phyloP scores from a whole-genome alignment of 805 yeast species.

The Saccharomyces mikatae region DNA sequence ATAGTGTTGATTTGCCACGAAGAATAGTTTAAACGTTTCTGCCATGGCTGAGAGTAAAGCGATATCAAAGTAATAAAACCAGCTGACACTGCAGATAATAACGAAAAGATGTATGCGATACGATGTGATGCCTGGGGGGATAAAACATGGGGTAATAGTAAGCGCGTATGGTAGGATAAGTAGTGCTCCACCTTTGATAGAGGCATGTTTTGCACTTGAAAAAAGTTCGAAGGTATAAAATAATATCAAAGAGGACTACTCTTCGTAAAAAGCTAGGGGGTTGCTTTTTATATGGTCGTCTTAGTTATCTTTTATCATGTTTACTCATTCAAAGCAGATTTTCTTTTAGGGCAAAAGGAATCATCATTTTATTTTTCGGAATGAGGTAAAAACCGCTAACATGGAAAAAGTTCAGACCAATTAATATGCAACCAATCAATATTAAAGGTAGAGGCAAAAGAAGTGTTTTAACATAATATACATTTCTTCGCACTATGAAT shows the following conservation, averaged over 20 bases:
- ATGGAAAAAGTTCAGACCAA: background rate
- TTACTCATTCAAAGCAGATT: background rate
- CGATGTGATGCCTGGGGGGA: constrained; percentile 35
- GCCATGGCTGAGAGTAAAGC: constrained; percentile 65
- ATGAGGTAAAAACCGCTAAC: background rate
- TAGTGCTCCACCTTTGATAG: constrained; percentile 26
- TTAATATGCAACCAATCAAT: background rate
- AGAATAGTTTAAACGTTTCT: constrained; percentile 46
- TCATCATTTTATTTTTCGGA: background rate
- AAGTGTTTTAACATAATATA: background rate
- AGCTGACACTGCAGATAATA: constrained; percentile 60
- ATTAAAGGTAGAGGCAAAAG: background rate
- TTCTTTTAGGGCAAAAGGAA: background rate
- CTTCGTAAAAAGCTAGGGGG: background rate
- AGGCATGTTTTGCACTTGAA: constrained; percentile 12
- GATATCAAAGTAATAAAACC: constrained; percentile 83
- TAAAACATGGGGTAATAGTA: constrained; percentile 35
- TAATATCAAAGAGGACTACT: background rate
- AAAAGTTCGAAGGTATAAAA: background rate
- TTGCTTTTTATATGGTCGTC: background rate
- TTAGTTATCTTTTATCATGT: background rate
- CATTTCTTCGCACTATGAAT: background rate
- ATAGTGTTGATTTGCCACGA: constrained; percentile 66
- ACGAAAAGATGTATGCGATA: constrained; percentile 48
- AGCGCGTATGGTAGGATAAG: constrained; percentile 40